phyloP scores from a whole-genome alignment of 2,329 filamentous ascomycete genomes.

The Colletotrichum lupini region DNA sequence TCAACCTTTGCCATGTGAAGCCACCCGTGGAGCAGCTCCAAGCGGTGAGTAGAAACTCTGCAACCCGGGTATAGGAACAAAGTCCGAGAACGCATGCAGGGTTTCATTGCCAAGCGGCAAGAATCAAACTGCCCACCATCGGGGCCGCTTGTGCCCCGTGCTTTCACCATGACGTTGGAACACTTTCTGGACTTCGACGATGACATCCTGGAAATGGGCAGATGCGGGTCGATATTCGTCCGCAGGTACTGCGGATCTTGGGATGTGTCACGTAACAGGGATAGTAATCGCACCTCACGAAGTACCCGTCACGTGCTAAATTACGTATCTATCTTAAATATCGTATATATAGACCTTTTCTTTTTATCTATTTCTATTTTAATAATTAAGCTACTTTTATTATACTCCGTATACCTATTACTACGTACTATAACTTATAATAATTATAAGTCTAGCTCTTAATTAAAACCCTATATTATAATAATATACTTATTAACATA shows the following conservation, averaged over 20 bases:
- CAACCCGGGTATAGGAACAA: background rate
- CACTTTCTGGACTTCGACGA: background rate
- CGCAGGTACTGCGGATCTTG: background rate
- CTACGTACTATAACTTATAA: no score
- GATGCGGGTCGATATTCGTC: background rate
- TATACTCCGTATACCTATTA: no score
- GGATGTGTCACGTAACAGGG: no score
- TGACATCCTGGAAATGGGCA: background rate
- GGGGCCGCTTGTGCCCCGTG: background rate
- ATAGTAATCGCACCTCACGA: no score
- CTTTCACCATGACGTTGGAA: background rate
- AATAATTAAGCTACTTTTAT: no score
- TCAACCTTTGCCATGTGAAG: background rate
- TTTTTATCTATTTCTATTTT: no score
- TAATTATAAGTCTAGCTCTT: no score
- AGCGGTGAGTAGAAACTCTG: background rate
- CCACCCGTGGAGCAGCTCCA: background rate
- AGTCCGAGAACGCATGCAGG: slow-evolving; percentile 15
- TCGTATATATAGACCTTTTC: no score
- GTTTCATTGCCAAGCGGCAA: background rate
- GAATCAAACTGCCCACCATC: background rate
- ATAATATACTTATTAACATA: no score
- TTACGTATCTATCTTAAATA: no score
- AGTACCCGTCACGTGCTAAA: no score
- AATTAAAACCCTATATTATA: no score